phyloP scores from a whole-genome alignment of 257 asterid genomes.

The Solanum virginianum region DNA sequence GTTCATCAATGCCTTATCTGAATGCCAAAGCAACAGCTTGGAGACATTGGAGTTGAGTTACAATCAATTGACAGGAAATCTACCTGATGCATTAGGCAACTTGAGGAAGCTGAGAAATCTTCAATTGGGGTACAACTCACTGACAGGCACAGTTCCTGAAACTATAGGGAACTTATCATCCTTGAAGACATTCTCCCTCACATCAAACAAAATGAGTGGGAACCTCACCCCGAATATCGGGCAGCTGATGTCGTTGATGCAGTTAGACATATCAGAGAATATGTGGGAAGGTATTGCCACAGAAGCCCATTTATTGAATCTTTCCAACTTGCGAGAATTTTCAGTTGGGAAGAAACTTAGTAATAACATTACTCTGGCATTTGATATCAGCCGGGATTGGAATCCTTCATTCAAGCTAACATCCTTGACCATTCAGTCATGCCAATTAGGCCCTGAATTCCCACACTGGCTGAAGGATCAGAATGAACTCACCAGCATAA shows the following conservation, averaged over 20 bases:
- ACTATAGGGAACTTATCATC: slow-evolving; percentile 14
- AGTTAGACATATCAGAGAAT: slow-evolving; percentile 7
- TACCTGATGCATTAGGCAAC: slow-evolving; percentile 15
- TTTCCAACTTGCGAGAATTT: slow-evolving; percentile 17
- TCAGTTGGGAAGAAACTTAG: slow-evolving; percentile 5
- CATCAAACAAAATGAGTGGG: slow-evolving; percentile 17
- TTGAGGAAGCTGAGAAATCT: slow-evolving; percentile 7
- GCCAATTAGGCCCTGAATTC: slow-evolving; percentile 22
- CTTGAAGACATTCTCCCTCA: slow-evolving; percentile 14
- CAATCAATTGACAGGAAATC: slow-evolving; percentile 4
- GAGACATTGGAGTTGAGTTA: slow-evolving; percentile 7
- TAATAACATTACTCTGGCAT: slow-evolving; percentile 5
- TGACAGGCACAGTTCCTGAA: slow-evolving; percentile 17
- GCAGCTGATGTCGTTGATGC: slow-evolving; percentile 8
- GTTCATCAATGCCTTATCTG: slow-evolving; percentile 5
- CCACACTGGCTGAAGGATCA: slow-evolving; percentile 19
- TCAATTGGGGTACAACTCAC: slow-evolving; percentile 3
- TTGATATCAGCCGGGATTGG: slow-evolving; percentile 15
- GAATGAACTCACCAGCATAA: slow-evolving; percentile 3
- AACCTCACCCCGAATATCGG: slow-evolving; percentile 15
- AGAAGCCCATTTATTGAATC: slow-evolving; percentile 19
- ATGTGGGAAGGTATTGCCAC: slow-evolving; percentile 26
- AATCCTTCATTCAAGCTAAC: slow-evolving; percentile 19
- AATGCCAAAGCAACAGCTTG: slow-evolving; percentile 7
- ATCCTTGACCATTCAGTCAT: slow-evolving; percentile 13